Conservation (phyloP, 139 green algal genomes). For the Closterium sp. region DNA sequence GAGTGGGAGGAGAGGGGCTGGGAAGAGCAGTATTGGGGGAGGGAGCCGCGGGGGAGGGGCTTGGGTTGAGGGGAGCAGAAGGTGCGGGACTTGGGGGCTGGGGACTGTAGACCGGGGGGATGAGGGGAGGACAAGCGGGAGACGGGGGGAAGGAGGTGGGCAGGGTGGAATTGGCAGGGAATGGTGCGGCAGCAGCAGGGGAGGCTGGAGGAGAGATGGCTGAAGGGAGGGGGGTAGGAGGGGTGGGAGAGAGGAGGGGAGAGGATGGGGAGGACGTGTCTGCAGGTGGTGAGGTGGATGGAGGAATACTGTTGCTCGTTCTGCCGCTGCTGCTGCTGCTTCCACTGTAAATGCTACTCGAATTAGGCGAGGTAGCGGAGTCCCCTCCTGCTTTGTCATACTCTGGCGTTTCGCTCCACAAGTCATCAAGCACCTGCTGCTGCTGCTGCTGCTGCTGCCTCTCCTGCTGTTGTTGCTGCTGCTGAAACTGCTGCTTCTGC, state of each 20-base stretch:
- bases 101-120: neutral
- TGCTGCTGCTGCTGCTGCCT: neutral
- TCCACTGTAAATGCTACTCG: too few species aligned
- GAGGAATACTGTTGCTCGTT: neutral
- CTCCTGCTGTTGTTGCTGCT: neutral
- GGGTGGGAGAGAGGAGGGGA: neutral
- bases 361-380: neutral
- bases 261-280: neutral
- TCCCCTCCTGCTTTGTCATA: neutral
- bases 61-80: neutral
- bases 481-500: neutral
- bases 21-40: too few species aligned
- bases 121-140: neutral
- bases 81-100: neutral
- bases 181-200: too few species aligned
- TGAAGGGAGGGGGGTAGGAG: neutral
- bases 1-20: too few species aligned
- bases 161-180: neutral
- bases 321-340: neutral
- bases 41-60: too few species aligned
- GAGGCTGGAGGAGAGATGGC: neutral
- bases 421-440: neutral
- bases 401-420: neutral
- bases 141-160: too few species aligned
- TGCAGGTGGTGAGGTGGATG: neutral